Evolutionary conservation across 257 asterid species (phyloP), one percentile per base, ranked within the genome.

Genomic region (Fraxinus pennsylvanica): DNA sequence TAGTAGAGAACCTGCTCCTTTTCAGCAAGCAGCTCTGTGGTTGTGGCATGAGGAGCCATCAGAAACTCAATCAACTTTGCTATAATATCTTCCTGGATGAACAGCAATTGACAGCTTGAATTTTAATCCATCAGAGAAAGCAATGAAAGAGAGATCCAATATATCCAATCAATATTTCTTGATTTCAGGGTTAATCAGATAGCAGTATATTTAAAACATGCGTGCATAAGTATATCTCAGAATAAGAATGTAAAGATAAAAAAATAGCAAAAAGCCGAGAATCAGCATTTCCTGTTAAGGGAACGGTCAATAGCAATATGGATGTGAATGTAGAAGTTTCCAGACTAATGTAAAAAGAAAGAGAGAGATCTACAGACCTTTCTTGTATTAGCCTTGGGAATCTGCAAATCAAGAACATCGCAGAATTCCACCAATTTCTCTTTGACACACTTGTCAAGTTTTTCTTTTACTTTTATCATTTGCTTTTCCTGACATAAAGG

Each of bases 381-480:
- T 84, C 82, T 96, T 0, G 95, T 61, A 69, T 79, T 85, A 65
- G 90, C 78, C 81, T 79, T 95, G 72, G 91, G 65, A 86, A 94
- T 77, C 30, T 91, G 91, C 75, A 93, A 76, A 79, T 92, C 99
- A 32, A 96, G 91, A 71, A 94, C 82, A 80, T 96, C 96, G 47
- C 97, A 96, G 79, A 91, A 80, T 81, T 92, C 99, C 57, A 86
- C 74, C 80, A 96, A 88, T 89, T 91, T 96, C 84, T 96, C 98
- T 74, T 96, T 96, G 8, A 89, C 85, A 73, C 80, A 88, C 90
- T 94, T 94, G 90, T 96, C 98, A 66, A 96, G 79, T 83, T 92
- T 96, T 76, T 94, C 99, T 86, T 87, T 96, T 77, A 94, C 80
- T 81, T 86, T 92, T 45, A 61, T 41, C 90, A 81, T 88, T 74